Base-by-base conservation (phyloP, 2,329 filamentous ascomycete genomes). In the Dactylella cylindrospora region DNA sequence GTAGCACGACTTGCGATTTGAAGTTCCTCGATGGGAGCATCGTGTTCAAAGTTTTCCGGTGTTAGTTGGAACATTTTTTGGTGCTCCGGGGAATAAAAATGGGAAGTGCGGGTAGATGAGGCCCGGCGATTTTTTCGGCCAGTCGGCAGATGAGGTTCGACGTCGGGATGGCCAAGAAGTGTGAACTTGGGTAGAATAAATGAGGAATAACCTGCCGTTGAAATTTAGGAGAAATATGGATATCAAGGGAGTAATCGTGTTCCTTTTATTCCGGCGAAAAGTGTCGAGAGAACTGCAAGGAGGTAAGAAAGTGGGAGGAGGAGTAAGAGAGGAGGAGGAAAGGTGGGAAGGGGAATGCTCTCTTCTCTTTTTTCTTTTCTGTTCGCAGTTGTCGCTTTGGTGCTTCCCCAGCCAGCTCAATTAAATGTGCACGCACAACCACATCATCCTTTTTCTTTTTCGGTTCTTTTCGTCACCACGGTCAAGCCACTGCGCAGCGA, bases 11-110 rank as follows among this genome's bases (percentile, higher is more conserved):
- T 53, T 12, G 55, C 55, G 41, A 61, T 61, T 31, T 61, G 47
- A 17, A 61, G 55, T 29, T 61, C 55, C 28, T 61, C 55, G 55
- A 61, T 49, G 35, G 55, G 55, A n/a, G 55, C 55, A 40, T 61
- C 55, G 41, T 47, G 41, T 41, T 41, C 36, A 33, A 61, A 61
- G 47, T 61, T 61, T 47, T 41, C 47, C 41, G 43, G 52, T 15
- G 55, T 61, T 5, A 61, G 47, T 35, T 61, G 47, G 41, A 61
- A 61, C 55, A 61, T 61, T 29, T 19, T 55, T 26, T 25, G 23
- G n/a, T n/a, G n/a, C n/a, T n/a, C n/a, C n/a, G n/a, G n/a, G n/a
- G n/a, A n/a, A n/a, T n/a, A n/a, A n/a, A n/a, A n/a, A n/a, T n/a
- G n/a, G n/a, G n/a, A n/a, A n/a, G n/a, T n/a, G n/a, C n/a, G n/a